A percentile compares a stretch with the other conserved stretches of the same genome.
phyloP scores from a whole-genome alignment of 306 rosid species.

The Cicer arietinum region DNA sequence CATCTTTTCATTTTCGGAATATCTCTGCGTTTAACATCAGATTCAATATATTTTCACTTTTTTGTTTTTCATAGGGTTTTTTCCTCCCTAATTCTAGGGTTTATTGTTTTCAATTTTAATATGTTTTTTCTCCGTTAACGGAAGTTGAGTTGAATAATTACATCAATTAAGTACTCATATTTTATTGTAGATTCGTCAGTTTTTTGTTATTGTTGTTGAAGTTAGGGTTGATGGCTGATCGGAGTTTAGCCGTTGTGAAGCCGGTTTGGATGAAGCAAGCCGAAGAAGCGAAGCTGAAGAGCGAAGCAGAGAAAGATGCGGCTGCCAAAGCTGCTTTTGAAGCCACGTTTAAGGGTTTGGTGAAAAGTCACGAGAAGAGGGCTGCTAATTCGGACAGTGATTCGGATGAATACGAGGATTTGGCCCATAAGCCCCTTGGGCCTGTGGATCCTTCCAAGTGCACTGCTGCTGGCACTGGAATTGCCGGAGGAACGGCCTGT shows the following conservation, averaged over 20 bases:
- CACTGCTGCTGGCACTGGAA: slow-evolving; percentile 86
- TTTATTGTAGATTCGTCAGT: slow-evolving; percentile 4
- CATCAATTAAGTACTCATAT: slow-evolving; percentile 18
- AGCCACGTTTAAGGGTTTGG: slow-evolving; percentile 89
- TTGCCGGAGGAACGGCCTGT: slow-evolving; percentile 90
- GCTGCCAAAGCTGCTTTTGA: slow-evolving; percentile 98
- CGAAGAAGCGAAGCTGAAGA: slow-evolving; percentile 90
- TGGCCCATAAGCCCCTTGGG: slow-evolving; percentile 81
- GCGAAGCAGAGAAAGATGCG: slow-evolving; percentile 92
- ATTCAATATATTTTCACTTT: neutral
- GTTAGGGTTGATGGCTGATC: slow-evolving; percentile 80
- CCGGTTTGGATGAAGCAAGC: slow-evolving; percentile 99
- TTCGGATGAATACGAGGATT: slow-evolving; percentile 81
- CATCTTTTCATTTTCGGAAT: neutral
- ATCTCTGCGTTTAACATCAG: neutral
- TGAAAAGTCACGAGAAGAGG: slow-evolving; percentile 58
- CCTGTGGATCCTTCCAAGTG: slow-evolving; percentile 88
- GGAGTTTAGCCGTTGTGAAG: slow-evolving; percentile 64
- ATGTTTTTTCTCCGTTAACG: too few species aligned
- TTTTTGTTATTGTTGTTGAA: neutral
- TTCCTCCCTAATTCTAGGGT: slow-evolving; percentile 20
- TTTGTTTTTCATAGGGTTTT: neutral
- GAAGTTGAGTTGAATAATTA: neutral
- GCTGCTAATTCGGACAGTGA: slow-evolving; percentile 80
- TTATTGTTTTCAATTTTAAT: slow-evolving; percentile 13